phyloP scores from a whole-genome alignment of 371 early-diverging fungal species.

The Mortierella sp. region DNA sequence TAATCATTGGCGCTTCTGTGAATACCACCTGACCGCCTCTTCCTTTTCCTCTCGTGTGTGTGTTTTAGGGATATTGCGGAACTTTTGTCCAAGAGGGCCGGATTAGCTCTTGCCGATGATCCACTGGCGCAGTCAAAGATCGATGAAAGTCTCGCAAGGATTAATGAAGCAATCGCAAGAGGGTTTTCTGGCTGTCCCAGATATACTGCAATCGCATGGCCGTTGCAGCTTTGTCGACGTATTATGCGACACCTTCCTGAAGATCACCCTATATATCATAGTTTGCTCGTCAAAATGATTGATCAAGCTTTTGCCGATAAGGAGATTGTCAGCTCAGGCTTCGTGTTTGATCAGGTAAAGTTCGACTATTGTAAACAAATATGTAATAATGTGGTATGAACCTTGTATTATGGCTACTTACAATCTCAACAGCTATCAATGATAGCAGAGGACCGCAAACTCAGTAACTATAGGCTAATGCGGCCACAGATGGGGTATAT shows the following conservation, averaged over 20 bases:
- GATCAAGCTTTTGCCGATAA: constrained; percentile 29
- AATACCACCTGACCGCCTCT: not conserved
- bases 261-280: constrained; percentile 28
- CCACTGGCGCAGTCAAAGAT: constrained; percentile 19
- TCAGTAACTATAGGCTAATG: constrained; percentile 20
- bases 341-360: constrained; percentile 26
- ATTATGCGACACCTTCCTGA: constrained; percentile 44
- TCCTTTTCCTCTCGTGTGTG: not conserved
- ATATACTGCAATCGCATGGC: not conserved
- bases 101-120: constrained; percentile 11
- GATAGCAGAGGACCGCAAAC: constrained; percentile 24
- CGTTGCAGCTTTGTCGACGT: constrained; percentile 24
- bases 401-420: not conserved
- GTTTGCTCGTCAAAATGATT: constrained; percentile 22
- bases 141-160: constrained; percentile 19
- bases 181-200: constrained; percentile 1
- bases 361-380: too few species aligned
- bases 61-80: constrained; percentile 22
- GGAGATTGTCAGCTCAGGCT: not conserved
- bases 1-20: not conserved
- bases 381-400: too few species aligned
- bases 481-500: constrained; percentile 28
- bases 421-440: not conserved
- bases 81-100: constrained; percentile 12
- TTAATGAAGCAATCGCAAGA: constrained; percentile 23